phyloP scores from a whole-genome alignment of 495 filamentous ascomycete genomes.

The Hypoxylon fuscum region DNA sequence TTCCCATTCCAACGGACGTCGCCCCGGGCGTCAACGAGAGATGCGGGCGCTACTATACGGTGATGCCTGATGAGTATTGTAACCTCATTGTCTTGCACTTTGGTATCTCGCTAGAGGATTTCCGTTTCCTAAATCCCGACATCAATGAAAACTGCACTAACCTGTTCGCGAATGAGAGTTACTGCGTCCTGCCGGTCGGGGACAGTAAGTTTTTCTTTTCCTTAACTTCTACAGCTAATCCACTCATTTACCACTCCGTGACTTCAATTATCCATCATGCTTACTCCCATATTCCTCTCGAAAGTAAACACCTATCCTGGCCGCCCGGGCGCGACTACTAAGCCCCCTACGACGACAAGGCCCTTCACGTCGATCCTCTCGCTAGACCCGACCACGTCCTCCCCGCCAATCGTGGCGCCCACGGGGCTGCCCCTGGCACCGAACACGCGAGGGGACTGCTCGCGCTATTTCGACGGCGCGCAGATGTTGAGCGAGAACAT shows the following conservation, averaged over 20 bases:
- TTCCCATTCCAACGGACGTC: conserved; percentile 28
- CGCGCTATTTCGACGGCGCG: neutral
- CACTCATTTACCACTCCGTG: neutral
- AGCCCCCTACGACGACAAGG: neutral
- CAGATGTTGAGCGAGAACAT: neutral
- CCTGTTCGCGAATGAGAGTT: conserved; percentile 33
- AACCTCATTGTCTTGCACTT: conserved; percentile 38
- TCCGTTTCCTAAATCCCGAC: conserved; percentile 41
- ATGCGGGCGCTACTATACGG: conserved; percentile 40
- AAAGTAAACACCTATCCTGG: conserved; percentile 41
- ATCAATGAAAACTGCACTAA: conserved; percentile 48
- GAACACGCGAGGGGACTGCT: conserved; percentile 1
- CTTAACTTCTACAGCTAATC: neutral
- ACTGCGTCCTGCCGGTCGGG: conserved; percentile 45
- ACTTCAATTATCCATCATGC: neutral
- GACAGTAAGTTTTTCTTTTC: conserved; percentile 16
- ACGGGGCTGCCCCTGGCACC: neutral
- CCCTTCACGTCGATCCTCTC: neutral
- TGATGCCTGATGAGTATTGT: conserved; percentile 42
- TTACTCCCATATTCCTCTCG: neutral
- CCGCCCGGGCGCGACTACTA: neutral
- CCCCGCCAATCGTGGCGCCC: neutral
- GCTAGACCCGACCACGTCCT: neutral
- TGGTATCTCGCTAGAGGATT: conserved; percentile 40
- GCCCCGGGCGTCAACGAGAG: conserved; percentile 7